Conservation (phyloP, 257 asterid genomes). For the Solanum clarkiae region DNA sequence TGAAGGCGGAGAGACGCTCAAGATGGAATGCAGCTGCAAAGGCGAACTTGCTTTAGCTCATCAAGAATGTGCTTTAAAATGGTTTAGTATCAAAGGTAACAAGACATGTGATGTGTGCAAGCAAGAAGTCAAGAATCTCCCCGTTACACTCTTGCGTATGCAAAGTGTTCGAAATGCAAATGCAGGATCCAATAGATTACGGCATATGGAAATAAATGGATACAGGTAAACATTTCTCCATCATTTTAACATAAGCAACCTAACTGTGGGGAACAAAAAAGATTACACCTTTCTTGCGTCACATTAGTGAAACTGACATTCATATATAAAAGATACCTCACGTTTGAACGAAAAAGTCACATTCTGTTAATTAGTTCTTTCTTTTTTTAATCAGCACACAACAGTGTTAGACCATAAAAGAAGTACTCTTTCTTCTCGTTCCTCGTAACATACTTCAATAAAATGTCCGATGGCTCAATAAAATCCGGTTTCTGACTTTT, state of each 20-base stretch:
- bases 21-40: slow-evolving; percentile 93
- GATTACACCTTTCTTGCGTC: neutral
- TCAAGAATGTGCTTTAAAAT: slow-evolving; percentile 81
- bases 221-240: slow-evolving; percentile 43
- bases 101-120: slow-evolving; percentile 88
- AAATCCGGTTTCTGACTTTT: neutral
- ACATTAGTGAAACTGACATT: neutral
- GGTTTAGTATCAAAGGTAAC: slow-evolving; percentile 92
- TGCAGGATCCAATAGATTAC: slow-evolving; percentile 5
- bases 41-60: slow-evolving; percentile 91
- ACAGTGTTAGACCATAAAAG: neutral
- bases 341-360: neutral
- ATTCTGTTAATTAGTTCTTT: neutral
- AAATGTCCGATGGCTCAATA: neutral
- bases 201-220: slow-evolving; percentile 43
- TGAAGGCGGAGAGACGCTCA: slow-evolving; percentile 90
- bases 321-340: neutral
- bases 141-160: slow-evolving; percentile 70
- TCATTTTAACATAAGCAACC: neutral
- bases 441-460: neutral
- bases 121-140: slow-evolving; percentile 72
- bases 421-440: neutral
- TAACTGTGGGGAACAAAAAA: neutral
- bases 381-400: neutral
- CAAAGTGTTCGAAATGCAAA: slow-evolving; percentile 38